These are phyloP conservation scores for Dorcoceras hygrometricum DNA, from an alignment of 257 asterid genomes.

Conservation along the genomic window DNA sequence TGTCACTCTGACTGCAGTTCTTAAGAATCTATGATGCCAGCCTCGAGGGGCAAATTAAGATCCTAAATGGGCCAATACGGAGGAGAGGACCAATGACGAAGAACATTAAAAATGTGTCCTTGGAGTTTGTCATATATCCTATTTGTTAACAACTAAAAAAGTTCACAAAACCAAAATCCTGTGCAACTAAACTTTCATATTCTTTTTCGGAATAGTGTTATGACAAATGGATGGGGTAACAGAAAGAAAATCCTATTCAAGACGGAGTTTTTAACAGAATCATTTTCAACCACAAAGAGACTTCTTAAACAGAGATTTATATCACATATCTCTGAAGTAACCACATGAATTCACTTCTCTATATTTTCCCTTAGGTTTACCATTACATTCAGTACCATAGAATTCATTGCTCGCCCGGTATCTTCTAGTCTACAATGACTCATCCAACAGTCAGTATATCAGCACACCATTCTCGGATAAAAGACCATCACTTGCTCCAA, in stretches of 20 bases:
- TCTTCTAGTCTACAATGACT: background rate
- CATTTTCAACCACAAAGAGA: background rate
- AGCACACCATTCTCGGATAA: conserved; percentile 3
- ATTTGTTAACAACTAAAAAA: background rate
- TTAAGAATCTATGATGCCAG: background rate
- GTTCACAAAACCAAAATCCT: background rate
- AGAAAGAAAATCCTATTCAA: background rate
- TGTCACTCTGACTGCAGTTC: background rate
- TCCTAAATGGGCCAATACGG: background rate
- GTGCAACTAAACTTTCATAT: background rate
- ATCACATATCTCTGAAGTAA: background rate
- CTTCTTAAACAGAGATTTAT: background rate
- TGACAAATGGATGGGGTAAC: background rate
- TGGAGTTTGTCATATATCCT: background rate
- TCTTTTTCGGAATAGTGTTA: background rate
- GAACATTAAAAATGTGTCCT: background rate
- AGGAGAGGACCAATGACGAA: background rate
- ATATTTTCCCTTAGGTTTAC: background rate
- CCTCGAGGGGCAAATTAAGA: background rate
- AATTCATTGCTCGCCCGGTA: background rate
- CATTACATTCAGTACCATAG: background rate
- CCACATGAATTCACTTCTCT: conserved; percentile 9
- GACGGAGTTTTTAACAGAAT: background rate
- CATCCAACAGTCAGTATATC: conserved; percentile 1
- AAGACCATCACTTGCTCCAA: background rate